Base-by-base conservation (phyloP, 1,284 basidiomycete species). In the Mrakiaceae sp. region DNA sequence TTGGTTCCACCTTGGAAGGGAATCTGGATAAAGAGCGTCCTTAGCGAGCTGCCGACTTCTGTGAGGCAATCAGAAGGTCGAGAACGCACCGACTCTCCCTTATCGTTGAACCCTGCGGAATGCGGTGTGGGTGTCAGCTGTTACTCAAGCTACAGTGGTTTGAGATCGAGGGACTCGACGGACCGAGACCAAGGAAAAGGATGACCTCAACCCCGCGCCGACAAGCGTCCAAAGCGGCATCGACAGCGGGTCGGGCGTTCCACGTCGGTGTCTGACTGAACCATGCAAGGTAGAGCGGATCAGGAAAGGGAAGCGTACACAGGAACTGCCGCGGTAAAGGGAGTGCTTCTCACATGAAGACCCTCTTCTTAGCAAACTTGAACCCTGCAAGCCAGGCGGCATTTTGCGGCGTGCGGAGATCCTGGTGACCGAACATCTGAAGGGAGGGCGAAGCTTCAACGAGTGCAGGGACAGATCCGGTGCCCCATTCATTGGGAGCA, bases 1-100 rank as follows among this genome's bases (percentile, higher is more conserved):
- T 90, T 90, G 16, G 85, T 89, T 0, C 87, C 87, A 14, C 88
- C 88, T 73, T 90, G 87, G 73, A 84, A 83, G 0, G 87, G 87
- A 64, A 90, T 81, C 50, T 62, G 53, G 10, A 44, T 9, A 27
- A 4, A 27, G 27, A 27, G 27, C 27, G 27, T 27, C 27, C 27
- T 11, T 4, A 43, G 14, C 14, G 52, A n/a, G 3, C 27, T 16
- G 27, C 52, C 27, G 52, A n/a, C 3, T n/a, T 27, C 11, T 54
- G 52, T 14, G 12, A 6, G 14, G 7, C 8, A 54, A 8, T n/a
- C 2, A n/a, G 27, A 27, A 27, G 27, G 27, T 27, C 27, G 51
- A 51, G 27, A 62, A 27, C 51, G 49, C 48, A 60, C 59, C 68
- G 79, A 80, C 72, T 87, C 85, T 60, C 85, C 85, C 71, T 83